Conservation (phyloP, 2,329 filamentous ascomycete genomes). For the Trichophyton schoenleinii region DNA sequence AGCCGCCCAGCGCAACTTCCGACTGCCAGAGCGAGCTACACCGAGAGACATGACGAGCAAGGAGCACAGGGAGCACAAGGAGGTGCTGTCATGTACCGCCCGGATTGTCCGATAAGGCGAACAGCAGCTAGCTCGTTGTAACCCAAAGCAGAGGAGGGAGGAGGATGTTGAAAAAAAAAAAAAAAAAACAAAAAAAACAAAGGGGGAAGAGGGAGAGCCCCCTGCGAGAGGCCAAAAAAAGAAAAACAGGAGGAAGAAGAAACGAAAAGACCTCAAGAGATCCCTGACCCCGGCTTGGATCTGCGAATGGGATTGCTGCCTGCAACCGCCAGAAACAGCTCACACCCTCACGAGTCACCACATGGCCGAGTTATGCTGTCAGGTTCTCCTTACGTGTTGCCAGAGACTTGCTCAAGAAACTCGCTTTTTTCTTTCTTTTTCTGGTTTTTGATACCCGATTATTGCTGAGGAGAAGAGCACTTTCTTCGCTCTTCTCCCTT, state of each 20-base stretch:
- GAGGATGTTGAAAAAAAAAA: neutral
- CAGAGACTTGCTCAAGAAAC: neutral
- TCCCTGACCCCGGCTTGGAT: neutral
- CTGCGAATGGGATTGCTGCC: slow-evolving; percentile 3
- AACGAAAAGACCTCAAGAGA: neutral
- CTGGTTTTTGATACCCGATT: neutral
- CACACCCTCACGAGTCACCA: slow-evolving; percentile 4
- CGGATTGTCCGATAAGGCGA: neutral
- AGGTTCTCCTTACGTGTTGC: neutral
- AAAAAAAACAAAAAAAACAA: neutral
- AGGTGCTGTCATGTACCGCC: neutral
- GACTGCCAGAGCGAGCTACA: neutral
- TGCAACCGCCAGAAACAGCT: slow-evolving; percentile 4
- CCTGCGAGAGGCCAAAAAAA: neutral
- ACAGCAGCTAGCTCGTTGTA: neutral
- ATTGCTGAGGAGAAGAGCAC: neutral
- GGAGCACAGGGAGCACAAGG: neutral
- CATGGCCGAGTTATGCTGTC: neutral
- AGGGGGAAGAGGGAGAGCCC: too few species aligned
- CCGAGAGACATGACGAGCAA: neutral
- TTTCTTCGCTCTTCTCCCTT: too few species aligned
- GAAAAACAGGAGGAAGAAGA: neutral
- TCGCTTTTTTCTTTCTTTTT: neutral
- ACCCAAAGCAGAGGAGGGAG: neutral
- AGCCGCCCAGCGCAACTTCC: neutral